Evolutionary conservation across 306 rosid genomes (phyloP).

Genomic region (Corylus avellana): DNA sequence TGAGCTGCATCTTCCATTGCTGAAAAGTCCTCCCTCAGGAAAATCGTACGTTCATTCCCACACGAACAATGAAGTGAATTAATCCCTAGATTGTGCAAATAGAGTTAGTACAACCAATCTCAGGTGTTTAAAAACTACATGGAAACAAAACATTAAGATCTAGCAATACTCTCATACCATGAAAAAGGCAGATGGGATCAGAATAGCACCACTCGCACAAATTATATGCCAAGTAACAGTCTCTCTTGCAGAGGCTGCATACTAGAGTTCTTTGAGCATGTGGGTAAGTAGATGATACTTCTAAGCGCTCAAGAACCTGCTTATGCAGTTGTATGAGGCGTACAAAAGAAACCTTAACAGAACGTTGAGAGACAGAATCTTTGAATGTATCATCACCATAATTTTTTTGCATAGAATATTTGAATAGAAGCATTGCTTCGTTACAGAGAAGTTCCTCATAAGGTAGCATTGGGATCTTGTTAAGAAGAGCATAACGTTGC

Average conservation of each 20-base stretch:
- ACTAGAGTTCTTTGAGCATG: slow-evolving; percentile 14
- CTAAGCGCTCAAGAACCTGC: slow-evolving; percentile 13
- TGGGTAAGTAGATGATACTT: slow-evolving; percentile 10
- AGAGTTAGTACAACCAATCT: background rate
- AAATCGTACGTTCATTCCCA: slow-evolving; percentile 28
- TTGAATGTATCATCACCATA: slow-evolving; percentile 6
- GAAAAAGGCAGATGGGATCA: slow-evolving; percentile 41
- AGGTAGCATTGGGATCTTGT: slow-evolving; percentile 34
- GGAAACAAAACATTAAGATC: no score
- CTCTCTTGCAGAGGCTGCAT: slow-evolving; percentile 36
- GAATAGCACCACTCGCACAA: slow-evolving; percentile 35
- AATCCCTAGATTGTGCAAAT: slow-evolving; percentile 20
- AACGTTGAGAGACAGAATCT: slow-evolving; percentile 21
- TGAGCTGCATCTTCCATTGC: slow-evolving; percentile 37
- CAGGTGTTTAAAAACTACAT: no score
- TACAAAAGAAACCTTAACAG: slow-evolving; percentile 25
- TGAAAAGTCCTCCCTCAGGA: slow-evolving; percentile 25
- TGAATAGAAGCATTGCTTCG: slow-evolving; percentile 39
- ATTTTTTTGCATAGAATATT: slow-evolving; percentile 15
- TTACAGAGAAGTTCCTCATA: slow-evolving; percentile 47
- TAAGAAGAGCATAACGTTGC: slow-evolving; percentile 32
- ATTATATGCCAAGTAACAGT: slow-evolving; percentile 38
- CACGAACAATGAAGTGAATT: slow-evolving; percentile 25
- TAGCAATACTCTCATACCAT: slow-evolving; percentile 25
- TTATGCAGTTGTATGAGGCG: slow-evolving; percentile 32